Conservation (phyloP, 805 yeast species). For the Nakazawaea pomicola region DNA sequence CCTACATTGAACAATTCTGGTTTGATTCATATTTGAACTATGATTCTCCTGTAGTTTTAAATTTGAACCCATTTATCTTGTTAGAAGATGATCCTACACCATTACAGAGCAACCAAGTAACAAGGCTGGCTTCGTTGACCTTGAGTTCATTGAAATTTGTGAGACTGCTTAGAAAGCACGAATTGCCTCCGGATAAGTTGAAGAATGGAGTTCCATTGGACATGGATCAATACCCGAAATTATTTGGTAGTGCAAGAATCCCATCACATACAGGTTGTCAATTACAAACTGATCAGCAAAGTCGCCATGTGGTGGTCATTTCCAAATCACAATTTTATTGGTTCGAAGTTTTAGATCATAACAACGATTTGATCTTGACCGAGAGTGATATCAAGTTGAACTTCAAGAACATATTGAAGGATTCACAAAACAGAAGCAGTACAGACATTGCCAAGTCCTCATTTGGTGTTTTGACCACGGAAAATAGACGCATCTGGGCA, state of each 20-base stretch:
- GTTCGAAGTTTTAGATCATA: constrained; percentile 83
- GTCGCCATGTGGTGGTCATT: constrained; percentile 78
- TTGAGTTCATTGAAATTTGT: constrained; percentile 75
- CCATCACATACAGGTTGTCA: constrained; percentile 82
- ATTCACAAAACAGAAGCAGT: constrained; percentile 50
- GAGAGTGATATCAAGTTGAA: constrained; percentile 74
- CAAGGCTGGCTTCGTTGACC: constrained; percentile 76
- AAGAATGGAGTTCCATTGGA: constrained; percentile 63
- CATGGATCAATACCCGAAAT: constrained; percentile 86
- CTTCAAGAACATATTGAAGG: constrained; percentile 70
- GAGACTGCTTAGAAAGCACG: constrained; percentile 70
- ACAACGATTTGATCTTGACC: constrained; percentile 64
- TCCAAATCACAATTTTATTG: constrained; percentile 88
- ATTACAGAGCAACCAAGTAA: constrained; percentile 57
- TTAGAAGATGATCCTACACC: constrained; percentile 90
- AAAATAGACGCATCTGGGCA: constrained; percentile 86
- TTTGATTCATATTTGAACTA: constrained; percentile 83
- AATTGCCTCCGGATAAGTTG: constrained; percentile 65
- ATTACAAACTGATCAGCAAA: constrained; percentile 71
- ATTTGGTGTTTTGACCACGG: constrained; percentile 87
- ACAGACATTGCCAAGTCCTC: constrained; percentile 69
- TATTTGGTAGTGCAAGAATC: constrained; percentile 84
- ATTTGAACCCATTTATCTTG: constrained; percentile 84
- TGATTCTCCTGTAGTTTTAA: constrained; percentile 88
- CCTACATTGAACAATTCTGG: constrained; percentile 94